Base-by-base conservation (phyloP, 176 grass and related monocot genomes). In the Eragrostis curvula region DNA sequence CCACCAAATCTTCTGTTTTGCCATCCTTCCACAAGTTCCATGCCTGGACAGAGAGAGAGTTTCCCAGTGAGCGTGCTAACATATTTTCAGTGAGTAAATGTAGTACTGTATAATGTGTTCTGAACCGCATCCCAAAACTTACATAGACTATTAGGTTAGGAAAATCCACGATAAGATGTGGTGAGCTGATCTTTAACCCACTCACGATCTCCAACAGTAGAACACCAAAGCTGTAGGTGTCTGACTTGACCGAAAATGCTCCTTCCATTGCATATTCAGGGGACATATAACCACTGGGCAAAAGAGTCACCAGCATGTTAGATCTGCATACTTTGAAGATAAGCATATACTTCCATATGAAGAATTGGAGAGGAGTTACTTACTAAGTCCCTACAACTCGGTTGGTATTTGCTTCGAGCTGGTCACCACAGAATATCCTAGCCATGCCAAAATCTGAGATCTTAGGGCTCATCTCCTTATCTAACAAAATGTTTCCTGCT, bases 361-460 rank as follows among this genome's bases (percentile, higher is more conserved):
- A 74, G 25, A 75, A 6, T 58, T 58, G 12, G 3, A 0, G 40
- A 17, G 0, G 5, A 18, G 21, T 57, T 69, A 78, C 84, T 87
- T 20, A 92, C 87, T 86, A 83, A 3, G 90, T 92, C 36, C 90
- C 84, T 2, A 81, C 84, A 87, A 92, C 74, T 3, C 69, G 77
- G 6, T 49, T 67, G 12, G 84, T 89, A 27, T 48, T 89, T 84
- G 24, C 90, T 66, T 76, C 55, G 17, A 56, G 23, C 20, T 87
- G 39, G 16, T 78, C 77, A 0, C 77, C 41, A 9, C 69, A 39
- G 47, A 89, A 92, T 16, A 88, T 85, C 18, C 73, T 85, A 59
- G 82, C 90, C 65, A 85, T 92, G 3, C 90, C 86, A 10, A 93
- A 93, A 74, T 93, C 91, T n/a, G 91, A 93, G 71, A 93, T 93